phyloP scores from a whole-genome alignment of 2,329 filamentous ascomycete genomes.

The Hypoxylon sp. region DNA sequence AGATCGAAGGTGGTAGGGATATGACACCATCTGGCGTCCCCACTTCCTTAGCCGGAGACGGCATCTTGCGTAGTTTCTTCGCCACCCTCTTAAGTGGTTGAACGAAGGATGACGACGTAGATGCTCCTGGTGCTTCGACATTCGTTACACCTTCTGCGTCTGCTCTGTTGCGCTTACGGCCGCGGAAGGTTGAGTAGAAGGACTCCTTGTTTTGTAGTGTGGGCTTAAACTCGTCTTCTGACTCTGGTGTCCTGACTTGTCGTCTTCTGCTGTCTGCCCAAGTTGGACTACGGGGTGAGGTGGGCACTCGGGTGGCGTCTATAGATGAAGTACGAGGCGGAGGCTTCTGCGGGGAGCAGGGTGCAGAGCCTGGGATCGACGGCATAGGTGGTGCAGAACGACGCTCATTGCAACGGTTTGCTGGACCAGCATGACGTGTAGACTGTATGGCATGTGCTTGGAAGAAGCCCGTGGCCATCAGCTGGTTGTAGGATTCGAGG shows the following conservation, averaged over 20 bases:
- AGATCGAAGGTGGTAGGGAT: constrained; percentile 35
- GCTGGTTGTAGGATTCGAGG: constrained; percentile 68
- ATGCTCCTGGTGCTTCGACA: constrained; percentile 32
- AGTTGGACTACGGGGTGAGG: constrained; percentile 29
- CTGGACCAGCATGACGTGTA: constrained; percentile 62
- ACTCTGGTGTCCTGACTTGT: constrained; percentile 9
- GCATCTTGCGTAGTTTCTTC: constrained; percentile 70
- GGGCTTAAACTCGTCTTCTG: constrained; percentile 18
- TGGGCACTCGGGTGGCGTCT: constrained; percentile 11
- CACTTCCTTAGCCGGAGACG: constrained; percentile 37
- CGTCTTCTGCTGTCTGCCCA: constrained; percentile 24
- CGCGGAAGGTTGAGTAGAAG: constrained; percentile 55
- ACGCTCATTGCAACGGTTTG: constrained; percentile 30
- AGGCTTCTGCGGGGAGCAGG: constrained; percentile 38
- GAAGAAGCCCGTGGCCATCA: constrained; percentile 72
- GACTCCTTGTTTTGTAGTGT: constrained; percentile 42
- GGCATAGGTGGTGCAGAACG: constrained; percentile 35
- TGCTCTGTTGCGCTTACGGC: constrained; percentile 66
- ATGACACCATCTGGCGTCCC: constrained; percentile 41
- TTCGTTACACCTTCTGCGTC: constrained; percentile 55
- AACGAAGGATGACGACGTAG: constrained; percentile 42
- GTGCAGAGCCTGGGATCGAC: constrained; percentile 41
- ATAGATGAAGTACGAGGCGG: constrained; percentile 46
- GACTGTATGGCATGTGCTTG: constrained; percentile 70
- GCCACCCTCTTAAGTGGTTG: constrained; percentile 57